Percentiles rank a stretch among this genome's conserved stretches.
These are phyloP conservation scores for Noccaea caerulescens DNA, from an alignment of 345 rosid species.

Conservation along the genomic window DNA sequence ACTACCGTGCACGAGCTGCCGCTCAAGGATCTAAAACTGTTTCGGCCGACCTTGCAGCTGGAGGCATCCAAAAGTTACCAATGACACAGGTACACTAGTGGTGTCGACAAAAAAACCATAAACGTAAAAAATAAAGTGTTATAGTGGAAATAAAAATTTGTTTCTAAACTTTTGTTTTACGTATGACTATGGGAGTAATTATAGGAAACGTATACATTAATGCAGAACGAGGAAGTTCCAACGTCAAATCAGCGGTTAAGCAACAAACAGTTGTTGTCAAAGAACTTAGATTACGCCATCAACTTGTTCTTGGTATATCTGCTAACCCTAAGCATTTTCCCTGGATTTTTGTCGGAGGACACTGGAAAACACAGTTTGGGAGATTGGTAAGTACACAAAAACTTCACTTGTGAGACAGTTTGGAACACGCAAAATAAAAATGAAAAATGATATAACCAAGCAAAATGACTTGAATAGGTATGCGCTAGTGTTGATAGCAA, in stretches of 20 bases:
- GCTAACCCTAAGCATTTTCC: slow-evolving; percentile 69
- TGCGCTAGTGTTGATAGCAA: slow-evolving; percentile 60
- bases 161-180: no score
- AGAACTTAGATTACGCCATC: slow-evolving; percentile 59
- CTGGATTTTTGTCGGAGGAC: slow-evolving; percentile 74
- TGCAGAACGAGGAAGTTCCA: slow-evolving; percentile 50
- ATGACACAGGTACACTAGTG: neutral
- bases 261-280: slow-evolving; percentile 50
- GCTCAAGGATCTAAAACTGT: slow-evolving; percentile 80
- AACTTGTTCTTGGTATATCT: slow-evolving; percentile 63
- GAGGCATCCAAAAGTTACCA: slow-evolving; percentile 53
- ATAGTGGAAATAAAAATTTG: no score
- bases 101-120: neutral
- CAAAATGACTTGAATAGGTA: slow-evolving; percentile 33
- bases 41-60: slow-evolving; percentile 77
- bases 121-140: no score
- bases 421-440: neutral
- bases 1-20: slow-evolving; percentile 70
- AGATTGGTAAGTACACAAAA: slow-evolving; percentile 45
- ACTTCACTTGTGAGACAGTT: neutral
- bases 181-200: neutral
- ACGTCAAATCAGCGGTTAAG: slow-evolving; percentile 42
- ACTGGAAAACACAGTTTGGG: slow-evolving; percentile 66
- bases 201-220: neutral
- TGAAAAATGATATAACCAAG: neutral